phyloP scores from a whole-genome alignment of 768 basidiomycete species.

The Pulveroboletus sp. region DNA sequence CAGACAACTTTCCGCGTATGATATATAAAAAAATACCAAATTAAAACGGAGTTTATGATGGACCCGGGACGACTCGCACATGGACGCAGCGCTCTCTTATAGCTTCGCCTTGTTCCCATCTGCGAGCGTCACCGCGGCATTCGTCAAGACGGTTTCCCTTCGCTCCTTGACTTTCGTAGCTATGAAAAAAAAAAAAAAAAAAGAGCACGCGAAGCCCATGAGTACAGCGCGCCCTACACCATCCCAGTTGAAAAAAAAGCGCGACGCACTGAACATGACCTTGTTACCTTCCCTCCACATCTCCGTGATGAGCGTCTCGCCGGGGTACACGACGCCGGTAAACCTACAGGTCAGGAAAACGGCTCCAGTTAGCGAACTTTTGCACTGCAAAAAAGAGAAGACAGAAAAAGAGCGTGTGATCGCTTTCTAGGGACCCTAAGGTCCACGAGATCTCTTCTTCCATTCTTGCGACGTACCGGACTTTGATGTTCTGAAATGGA shows the following conservation, averaged over 20 bases:
- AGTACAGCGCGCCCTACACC: background rate
- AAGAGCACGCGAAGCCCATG: background rate
- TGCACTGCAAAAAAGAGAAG: background rate
- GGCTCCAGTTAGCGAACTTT: background rate
- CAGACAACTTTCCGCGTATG: no score
- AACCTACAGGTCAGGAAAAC: conserved; percentile 45
- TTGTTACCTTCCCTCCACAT: conserved; percentile 98
- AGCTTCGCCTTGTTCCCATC: conserved; percentile 56
- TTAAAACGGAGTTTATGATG: no score
- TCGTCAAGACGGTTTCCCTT: conserved; percentile 61
- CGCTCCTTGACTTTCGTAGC: conserved; percentile 89
- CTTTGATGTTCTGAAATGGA: conserved; percentile 88
- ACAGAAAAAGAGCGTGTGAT: no score
- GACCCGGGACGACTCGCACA: no score
- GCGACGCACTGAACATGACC: conserved; percentile 83
- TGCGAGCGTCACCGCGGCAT: conserved; percentile 75
- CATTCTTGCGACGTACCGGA: conserved; percentile 49
- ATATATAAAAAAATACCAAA: no score
- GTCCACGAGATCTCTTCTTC: background rate
- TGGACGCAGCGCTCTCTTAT: conserved; percentile 23
- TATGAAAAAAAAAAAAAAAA: conserved; percentile 24
- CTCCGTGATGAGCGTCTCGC: conserved; percentile 90
- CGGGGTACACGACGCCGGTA: conserved; percentile 88
- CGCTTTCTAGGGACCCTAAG: background rate
- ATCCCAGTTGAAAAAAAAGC: background rate